phyloP scores from a whole-genome alignment of 225 moss, liverwort and hornwort genomes.

The Physcomitrium patens region DNA sequence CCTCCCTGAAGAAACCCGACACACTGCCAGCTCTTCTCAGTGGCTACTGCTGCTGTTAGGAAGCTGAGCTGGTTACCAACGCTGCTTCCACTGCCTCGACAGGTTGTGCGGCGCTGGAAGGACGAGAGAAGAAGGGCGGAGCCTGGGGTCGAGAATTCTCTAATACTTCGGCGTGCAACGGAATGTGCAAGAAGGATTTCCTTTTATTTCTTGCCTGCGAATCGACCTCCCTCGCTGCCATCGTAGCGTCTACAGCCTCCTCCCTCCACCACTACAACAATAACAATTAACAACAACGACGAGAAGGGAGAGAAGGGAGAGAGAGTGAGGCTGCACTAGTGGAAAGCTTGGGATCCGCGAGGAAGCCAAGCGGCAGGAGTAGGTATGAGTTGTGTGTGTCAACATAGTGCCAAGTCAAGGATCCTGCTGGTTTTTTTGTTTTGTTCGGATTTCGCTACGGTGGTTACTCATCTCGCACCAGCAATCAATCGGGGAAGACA shows the following conservation, averaged over 20 bases:
- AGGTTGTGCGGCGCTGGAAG: constrained; percentile 18
- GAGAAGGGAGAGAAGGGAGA: too few species aligned
- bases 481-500: too few species aligned
- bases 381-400: too few species aligned
- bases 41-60: constrained; percentile 1
- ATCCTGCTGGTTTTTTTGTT: too few species aligned
- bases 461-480: too few species aligned
- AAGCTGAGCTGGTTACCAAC: constrained; percentile 9
- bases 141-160: constrained; percentile 54
- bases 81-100: constrained; percentile 11
- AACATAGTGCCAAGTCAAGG: too few species aligned
- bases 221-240: constrained; percentile 42
- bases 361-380: too few species aligned
- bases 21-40: constrained; percentile 20
- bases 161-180: constrained; percentile 55
- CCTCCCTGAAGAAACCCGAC: constrained; percentile 72
- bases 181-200: constrained; percentile 52
- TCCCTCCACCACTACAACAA: background rate
- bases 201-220: constrained; percentile 14
- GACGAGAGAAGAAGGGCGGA: constrained; percentile 55
- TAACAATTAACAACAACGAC: too few species aligned
- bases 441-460: too few species aligned
- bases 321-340: too few species aligned
- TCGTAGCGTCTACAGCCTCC: constrained; percentile 12
- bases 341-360: too few species aligned